These are phyloP conservation scores for Solanum ahanhuiri DNA, from an alignment of 257 asterid genomes.

Conservation along the genomic window DNA sequence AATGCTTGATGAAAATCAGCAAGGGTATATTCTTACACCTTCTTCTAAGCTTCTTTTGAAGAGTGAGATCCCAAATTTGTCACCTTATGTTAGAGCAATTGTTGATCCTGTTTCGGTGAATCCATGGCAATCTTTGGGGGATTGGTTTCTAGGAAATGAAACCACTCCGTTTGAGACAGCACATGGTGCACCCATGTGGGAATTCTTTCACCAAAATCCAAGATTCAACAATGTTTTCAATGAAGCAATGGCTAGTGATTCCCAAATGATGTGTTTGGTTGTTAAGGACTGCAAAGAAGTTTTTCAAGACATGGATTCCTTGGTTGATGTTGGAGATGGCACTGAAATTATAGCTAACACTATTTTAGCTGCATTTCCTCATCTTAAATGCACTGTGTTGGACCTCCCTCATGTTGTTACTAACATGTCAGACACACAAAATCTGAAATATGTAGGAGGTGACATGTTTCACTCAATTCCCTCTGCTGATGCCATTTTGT, in stretches of 20 bases:
- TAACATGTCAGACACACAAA: background rate
- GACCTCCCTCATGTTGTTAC: slow-evolving; percentile 13
- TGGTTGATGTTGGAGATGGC: slow-evolving; percentile 9
- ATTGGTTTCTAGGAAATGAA: slow-evolving; percentile 12
- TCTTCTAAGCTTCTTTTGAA: slow-evolving; percentile 2
- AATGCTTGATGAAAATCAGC: background rate
- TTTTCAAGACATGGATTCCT: slow-evolving; percentile 11
- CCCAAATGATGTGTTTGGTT: slow-evolving; percentile 7
- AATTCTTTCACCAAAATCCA: background rate
- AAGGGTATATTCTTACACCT: slow-evolving; percentile 11
- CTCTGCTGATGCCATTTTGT: background rate
- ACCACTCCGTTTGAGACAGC: slow-evolving; percentile 3
- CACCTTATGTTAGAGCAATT: background rate
- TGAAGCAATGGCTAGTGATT: slow-evolving; percentile 23
- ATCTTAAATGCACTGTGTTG: slow-evolving; percentile 4
- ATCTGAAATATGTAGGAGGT: slow-evolving; percentile 1
- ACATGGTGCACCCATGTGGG: slow-evolving; percentile 7
- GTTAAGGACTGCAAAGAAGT: slow-evolving; percentile 3
- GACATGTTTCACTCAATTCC: slow-evolving; percentile 14
- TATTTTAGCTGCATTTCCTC: background rate
- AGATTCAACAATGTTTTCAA: slow-evolving; percentile 6
- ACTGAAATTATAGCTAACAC: slow-evolving; percentile 1
- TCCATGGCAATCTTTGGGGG: background rate
- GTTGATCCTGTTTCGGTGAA: background rate
- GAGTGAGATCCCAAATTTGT: background rate